A percentile compares a stretch with the other conserved stretches of the same genome.
phyloP scores from a whole-genome alignment of 208 protist genomes.

The Jaenimonas drosophilae region DNA sequence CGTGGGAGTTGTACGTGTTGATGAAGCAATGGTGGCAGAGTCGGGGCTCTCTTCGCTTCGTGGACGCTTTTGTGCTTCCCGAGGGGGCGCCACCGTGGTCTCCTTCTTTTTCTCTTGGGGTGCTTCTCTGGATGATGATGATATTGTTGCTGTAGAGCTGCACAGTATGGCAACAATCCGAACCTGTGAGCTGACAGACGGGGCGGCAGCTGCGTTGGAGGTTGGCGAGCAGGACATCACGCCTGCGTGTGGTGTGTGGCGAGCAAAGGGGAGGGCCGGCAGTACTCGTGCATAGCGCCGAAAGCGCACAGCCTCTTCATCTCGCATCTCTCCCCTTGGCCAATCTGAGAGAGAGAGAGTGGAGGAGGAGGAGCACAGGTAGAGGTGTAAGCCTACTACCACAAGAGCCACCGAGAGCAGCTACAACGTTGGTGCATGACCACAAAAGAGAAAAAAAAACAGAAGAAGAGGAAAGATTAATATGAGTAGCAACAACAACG shows the following conservation, averaged over 20 bases:
- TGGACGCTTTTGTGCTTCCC: no score
- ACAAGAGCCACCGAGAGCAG: not conserved
- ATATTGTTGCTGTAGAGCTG: no score
- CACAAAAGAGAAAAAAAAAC: conserved; percentile 11
- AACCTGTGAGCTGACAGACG: not conserved
- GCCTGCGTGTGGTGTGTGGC: conserved; percentile 18
- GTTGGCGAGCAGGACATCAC: not conserved
- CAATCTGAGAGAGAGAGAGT: not conserved
- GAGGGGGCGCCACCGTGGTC: no score
- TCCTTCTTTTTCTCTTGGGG: no score
- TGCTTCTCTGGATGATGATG: no score
- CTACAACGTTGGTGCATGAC: not conserved
- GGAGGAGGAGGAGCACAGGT: not conserved
- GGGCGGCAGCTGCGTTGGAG: not conserved
- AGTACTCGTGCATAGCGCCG: conserved; percentile 17
- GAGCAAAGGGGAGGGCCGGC: conserved; percentile 21
- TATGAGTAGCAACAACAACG: conserved; percentile 3
- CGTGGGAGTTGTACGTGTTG: conserved; percentile 2
- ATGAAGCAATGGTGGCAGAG: no score
- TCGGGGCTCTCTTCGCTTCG: no score
- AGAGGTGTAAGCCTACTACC: not conserved
- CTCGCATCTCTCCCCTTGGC: conserved; percentile 4
- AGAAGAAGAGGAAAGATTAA: conserved; percentile 1
- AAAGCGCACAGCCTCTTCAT: conserved; percentile 12
- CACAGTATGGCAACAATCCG: no score